A percentile compares a stretch with the other conserved stretches of the same genome.
These are phyloP conservation scores for Ilyonectria robusta DNA, from an alignment of 2,329 filamentous ascomycete species.

Conservation along the genomic window DNA sequence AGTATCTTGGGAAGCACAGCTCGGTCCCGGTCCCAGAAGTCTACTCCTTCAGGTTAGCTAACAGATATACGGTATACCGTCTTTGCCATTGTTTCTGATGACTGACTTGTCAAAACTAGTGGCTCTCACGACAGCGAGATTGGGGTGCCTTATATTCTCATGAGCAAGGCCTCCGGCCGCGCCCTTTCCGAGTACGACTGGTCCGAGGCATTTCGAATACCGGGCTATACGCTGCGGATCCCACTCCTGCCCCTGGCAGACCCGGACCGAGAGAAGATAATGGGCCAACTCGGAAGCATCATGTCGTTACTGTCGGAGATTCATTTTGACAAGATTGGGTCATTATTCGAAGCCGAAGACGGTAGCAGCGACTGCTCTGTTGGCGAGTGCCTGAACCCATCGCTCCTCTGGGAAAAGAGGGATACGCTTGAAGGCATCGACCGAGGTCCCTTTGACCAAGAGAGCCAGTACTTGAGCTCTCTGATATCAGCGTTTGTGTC, in stretches of 20 bases:
- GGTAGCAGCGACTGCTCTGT: constrained; percentile 30
- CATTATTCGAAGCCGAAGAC: constrained; percentile 33
- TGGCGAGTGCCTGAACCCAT: constrained; percentile 44
- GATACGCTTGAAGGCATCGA: constrained; percentile 42
- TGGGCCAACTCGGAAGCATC: constrained; percentile 40
- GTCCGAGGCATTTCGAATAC: constrained; percentile 28
- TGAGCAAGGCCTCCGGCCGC: constrained; percentile 42
- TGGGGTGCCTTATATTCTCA: constrained; percentile 45
- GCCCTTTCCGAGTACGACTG: constrained; percentile 41
- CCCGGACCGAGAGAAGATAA: constrained; percentile 34
- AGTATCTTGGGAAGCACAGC: constrained; percentile 34
- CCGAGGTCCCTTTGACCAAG: constrained; percentile 47
- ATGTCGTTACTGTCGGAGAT: constrained; percentile 33
- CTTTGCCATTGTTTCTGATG: neutral
- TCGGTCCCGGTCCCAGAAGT: constrained; percentile 44
- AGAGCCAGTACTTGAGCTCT: constrained; percentile 44
- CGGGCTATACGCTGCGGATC: constrained; percentile 25
- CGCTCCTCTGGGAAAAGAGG: constrained; percentile 42
- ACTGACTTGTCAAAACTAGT: constrained; percentile 27
- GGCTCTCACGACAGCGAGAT: constrained; percentile 38
- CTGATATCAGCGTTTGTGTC: constrained; percentile 43
- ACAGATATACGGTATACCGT: neutral
- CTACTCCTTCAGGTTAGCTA: constrained; percentile 40
- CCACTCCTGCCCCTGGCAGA: constrained; percentile 38
- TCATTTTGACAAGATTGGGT: constrained; percentile 45